A percentile compares a stretch with the other conserved stretches of the same genome.
These are phyloP conservation scores for Actinomortierella wolfii DNA, from an alignment of 371 early-diverging fungal genomes.

Conservation along the genomic window DNA sequence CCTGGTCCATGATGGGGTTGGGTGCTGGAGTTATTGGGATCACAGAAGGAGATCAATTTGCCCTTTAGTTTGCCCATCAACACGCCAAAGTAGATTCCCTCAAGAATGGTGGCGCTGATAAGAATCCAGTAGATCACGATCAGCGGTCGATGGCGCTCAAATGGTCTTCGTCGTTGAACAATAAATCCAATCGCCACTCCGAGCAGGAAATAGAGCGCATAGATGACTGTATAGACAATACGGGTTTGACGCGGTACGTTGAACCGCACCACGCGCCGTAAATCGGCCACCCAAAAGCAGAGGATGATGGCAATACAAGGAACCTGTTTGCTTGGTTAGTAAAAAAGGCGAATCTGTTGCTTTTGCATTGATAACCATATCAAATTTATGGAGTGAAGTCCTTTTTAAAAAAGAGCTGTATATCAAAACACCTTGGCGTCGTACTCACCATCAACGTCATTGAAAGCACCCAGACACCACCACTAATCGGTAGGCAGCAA, in stretches of 20 bases:
- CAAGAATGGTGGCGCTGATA: conserved; percentile 16
- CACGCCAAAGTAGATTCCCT: conserved; percentile 40
- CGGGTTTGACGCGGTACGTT: conserved; percentile 21
- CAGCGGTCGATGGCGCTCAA: conserved; percentile 12
- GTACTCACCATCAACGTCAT: too few relatives aligned
- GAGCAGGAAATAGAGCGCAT: conserved; percentile 21
- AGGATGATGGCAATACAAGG: conserved; percentile 29
- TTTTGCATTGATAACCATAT: too few relatives aligned
- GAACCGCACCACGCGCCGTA: conserved; percentile 10
- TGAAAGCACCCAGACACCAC: too few relatives aligned
- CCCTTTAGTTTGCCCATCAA: conserved; percentile 25
- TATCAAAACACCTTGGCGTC: too few relatives aligned
- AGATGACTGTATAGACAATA: conserved; percentile 21
- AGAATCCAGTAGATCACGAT: conserved; percentile 35
- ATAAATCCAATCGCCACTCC: conserved; percentile 9
- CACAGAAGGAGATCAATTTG: conserved; percentile 27
- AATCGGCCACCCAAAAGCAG: conserved; percentile 18
- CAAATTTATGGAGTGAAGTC: too few relatives aligned
- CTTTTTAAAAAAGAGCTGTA: too few relatives aligned
- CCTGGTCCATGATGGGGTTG: background rate
- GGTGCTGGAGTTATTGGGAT: background rate
- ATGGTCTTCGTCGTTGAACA: background rate
- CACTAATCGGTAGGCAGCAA: too few relatives aligned
- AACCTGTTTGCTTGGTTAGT: too few relatives aligned
- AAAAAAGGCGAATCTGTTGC: too few relatives aligned